Evolutionary conservation across 169 alveolate genomes (phyloP), one percentile per base, ranked within the genome.

Genomic region (Cryptosporidium parvum): DNA sequence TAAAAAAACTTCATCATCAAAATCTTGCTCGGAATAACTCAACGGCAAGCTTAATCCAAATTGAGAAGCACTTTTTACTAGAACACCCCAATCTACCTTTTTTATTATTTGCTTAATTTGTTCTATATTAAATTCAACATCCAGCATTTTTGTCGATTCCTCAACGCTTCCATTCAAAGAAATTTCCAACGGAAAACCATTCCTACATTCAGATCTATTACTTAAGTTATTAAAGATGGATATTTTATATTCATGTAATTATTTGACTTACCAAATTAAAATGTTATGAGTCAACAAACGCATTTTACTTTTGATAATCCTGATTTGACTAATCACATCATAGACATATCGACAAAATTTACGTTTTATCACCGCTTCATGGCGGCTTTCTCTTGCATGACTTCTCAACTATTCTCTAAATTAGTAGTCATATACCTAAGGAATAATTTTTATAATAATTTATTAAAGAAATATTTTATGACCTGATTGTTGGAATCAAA

Each of bases 41-140:
- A 86, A 70, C 1, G 94, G 94, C 84, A 91, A 53, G 42, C 68
- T 53, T 9, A 69, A 10, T n/a, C 86, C 93, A 56, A 73, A 80
- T 67, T 91, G 84, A 42, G 91, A 61, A 6, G 92, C 91, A 8
- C 85, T 85, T 42, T 65, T 42, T 21, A 85, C 91, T 5, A 91
- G 58, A 59, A 91, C 92, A n/a, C 70, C 85, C 94, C 94, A 91
- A 70, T 91, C 94, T 39, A 91, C 73, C 86, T 86, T 91, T 14
- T 48, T 69, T 65, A 91, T 37, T 39, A 91, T 26, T 21, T 23
- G 48, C 48, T 51, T 71, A 14, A 91, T 65, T 56, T 85, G 86
- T 37, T 85, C 92, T 1, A 84, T 59, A 53, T 58, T 84, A 45
- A 85, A 86, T 35, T 91, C 91, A 14, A 80, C 21, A 37, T 86